phyloP scores from a whole-genome alignment of 768 basidiomycete species.

The Rhodotorula diobovata region DNA sequence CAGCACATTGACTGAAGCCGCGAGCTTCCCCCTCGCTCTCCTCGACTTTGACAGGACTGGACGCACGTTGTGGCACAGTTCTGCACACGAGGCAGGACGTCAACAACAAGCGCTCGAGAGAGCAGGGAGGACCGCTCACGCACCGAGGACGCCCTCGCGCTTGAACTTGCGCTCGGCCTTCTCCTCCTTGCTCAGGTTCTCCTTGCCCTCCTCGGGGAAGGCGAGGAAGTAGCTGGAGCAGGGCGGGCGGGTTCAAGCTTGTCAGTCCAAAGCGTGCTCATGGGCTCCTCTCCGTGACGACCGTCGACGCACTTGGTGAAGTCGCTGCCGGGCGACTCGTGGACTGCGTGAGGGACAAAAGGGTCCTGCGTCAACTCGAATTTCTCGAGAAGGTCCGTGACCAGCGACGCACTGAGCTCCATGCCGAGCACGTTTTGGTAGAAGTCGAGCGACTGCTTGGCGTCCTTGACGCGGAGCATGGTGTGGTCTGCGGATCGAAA shows the following conservation, averaged over 20 bases:
- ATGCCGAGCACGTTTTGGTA: constrained; percentile 31
- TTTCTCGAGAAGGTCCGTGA: neutral
- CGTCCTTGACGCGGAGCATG: constrained; percentile 84
- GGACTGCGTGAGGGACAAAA: neutral
- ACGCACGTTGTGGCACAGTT: constrained; percentile 36
- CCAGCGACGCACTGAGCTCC: constrained; percentile 24
- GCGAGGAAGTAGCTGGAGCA: constrained; percentile 54
- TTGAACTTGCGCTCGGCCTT: constrained; percentile 51
- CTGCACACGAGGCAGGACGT: too few species aligned
- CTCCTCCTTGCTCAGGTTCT: constrained; percentile 54
- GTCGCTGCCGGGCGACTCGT: constrained; percentile 45
- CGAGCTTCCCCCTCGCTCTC: too few species aligned
- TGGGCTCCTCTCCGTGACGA: too few species aligned
- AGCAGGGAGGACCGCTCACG: neutral
- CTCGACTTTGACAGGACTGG: too few species aligned
- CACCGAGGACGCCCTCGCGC: constrained; percentile 60
- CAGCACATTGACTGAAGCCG: too few species aligned
- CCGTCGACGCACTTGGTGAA: constrained; percentile 56
- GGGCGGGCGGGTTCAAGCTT: constrained; percentile 53
- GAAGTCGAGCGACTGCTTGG: constrained; percentile 50
- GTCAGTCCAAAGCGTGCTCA: too few species aligned
- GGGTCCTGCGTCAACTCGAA: neutral
- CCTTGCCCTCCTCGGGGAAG: constrained; percentile 48
- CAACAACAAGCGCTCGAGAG: too few species aligned
- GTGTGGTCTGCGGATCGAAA: constrained; percentile 53